Evolutionary conservation across 2,329 filamentous ascomycete genomes (phyloP).

Genomic region (Xylaria sp.): DNA sequence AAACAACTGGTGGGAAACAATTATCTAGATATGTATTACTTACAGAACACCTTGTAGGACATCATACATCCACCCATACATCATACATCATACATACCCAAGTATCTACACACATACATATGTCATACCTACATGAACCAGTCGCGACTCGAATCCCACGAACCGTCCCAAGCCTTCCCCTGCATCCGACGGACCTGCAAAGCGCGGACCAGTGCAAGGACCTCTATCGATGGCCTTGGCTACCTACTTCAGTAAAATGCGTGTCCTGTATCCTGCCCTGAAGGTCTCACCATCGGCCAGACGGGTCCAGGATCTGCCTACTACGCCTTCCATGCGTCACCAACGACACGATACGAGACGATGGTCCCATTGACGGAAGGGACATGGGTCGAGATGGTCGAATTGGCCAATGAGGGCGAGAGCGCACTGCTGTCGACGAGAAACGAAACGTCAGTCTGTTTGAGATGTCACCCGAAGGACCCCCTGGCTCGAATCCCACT

Average conservation of each 20-base stretch:
- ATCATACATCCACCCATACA: background rate
- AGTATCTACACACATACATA: background rate
- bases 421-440: conserved; percentile 31
- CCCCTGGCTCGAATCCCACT: conserved; percentile 37
- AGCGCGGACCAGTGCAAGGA: background rate
- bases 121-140: background rate
- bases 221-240: conserved; percentile 9
- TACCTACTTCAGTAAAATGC: background rate
- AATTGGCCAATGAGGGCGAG: conserved; percentile 30
- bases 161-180: conserved; percentile 6
- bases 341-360: conserved; percentile 14
- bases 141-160: background rate
- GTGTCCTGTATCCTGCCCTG: background rate
- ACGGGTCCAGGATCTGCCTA: conserved; percentile 15
- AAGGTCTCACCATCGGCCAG: conserved; percentile 25
- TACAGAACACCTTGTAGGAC: background rate
- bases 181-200: background rate
- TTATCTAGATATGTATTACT: background rate
- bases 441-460: conserved; percentile 49
- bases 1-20: conserved; percentile 19
- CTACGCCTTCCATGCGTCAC: background rate
- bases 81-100: background rate
- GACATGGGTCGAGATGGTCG: conserved; percentile 29
- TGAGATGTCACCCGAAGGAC: conserved; percentile 41
- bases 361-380: conserved; percentile 23